Evolutionary conservation across 2,329 filamentous ascomycete genomes (phyloP).

Genomic region (Aspergillus sp.): DNA sequence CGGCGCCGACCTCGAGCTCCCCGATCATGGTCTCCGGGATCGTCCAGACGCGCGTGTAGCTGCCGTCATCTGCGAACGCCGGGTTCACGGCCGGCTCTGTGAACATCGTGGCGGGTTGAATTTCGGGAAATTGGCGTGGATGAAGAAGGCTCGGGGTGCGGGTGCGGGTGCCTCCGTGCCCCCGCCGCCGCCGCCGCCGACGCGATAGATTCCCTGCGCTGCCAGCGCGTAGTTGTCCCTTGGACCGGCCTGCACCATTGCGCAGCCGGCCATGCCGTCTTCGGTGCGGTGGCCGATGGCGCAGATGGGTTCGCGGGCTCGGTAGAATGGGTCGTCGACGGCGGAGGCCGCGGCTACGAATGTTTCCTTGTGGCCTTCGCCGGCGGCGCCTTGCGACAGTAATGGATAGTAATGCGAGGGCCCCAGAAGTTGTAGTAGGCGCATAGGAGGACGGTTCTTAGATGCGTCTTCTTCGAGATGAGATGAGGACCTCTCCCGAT

Average conservation of each 20-base stretch:
- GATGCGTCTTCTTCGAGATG: slow-evolving; percentile 35
- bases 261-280: slow-evolving; percentile 24
- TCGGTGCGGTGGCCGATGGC: slow-evolving; percentile 23
- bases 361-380: slow-evolving; percentile 45
- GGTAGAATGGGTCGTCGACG: slow-evolving; percentile 32
- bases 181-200: slow-evolving; percentile 22
- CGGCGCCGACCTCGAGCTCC: slow-evolving; percentile 24
- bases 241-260: slow-evolving; percentile 32
- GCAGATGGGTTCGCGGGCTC: slow-evolving; percentile 29
- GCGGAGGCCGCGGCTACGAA: slow-evolving; percentile 38
- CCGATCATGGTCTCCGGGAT: slow-evolving; percentile 19
- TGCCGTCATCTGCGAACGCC: slow-evolving; percentile 22
- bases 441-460: slow-evolving; percentile 35
- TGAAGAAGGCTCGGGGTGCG: slow-evolving; percentile 27
- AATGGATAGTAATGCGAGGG: slow-evolving; percentile 38
- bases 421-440: slow-evolving; percentile 44
- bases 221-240: slow-evolving; percentile 22
- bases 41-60: slow-evolving; percentile 25
- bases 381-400: slow-evolving; percentile 38
- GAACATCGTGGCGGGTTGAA: slow-evolving; percentile 32
- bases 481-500: slow-evolving; percentile 39
- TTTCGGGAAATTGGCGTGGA: slow-evolving; percentile 34
- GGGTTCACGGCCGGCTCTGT: slow-evolving; percentile 19
- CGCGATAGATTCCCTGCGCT: slow-evolving; percentile 14
- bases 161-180: too few species aligned